Base-by-base conservation (phyloP, 352 stramenopile genomes). In the Saprolegnia parasitica region DNA sequence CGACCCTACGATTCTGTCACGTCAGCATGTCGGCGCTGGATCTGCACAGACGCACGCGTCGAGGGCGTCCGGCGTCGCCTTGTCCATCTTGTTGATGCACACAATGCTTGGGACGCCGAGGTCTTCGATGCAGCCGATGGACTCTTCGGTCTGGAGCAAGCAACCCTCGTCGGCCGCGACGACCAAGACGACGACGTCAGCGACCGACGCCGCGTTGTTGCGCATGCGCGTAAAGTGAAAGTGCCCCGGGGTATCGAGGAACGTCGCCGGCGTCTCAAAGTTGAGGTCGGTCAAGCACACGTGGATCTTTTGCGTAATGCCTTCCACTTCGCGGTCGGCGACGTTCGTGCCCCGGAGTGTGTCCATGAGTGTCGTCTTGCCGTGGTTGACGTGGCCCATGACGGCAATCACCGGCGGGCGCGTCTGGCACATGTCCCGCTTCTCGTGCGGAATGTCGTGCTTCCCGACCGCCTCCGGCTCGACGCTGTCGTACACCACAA, bases 311-410 rank as follows among this genome's bases (percentile, higher is more conserved):
- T 99, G 98, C 1, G 98, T 99, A 81, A 99, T 99, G 67, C 97
- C 97, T 24, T 98, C 96, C 6, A 94, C 88, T 78, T 99, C 98
- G 47, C 82, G 88, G 16, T 87, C 83, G 20, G 96, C 97, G 24
- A 99, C 91, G 45, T 89, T 90, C 8, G 79, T 68, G 21, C 72
- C 62, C 11, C 97, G 83, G 64, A 99, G 83, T n/a, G 87, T 86
- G 78, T 99, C 98, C 56, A 99, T 88, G 15, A 99, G 79, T n/a
- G 96, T 98, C 13, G 98, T 99, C 78, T 99, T 99, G 72, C 98
- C 98, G 79, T 99, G 98, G 83, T 99, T 98, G 24, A 99, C 97
- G 76, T 99, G 98, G 42, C 98, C 98, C 97, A 99, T 99, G 45
- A 99, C 97, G 10, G 96, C 98, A 39, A 99, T 96, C 55, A 99